Base-by-base conservation (phyloP, 1,139 yeast species). In the Kurtzmaniella quercitrusa region DNA sequence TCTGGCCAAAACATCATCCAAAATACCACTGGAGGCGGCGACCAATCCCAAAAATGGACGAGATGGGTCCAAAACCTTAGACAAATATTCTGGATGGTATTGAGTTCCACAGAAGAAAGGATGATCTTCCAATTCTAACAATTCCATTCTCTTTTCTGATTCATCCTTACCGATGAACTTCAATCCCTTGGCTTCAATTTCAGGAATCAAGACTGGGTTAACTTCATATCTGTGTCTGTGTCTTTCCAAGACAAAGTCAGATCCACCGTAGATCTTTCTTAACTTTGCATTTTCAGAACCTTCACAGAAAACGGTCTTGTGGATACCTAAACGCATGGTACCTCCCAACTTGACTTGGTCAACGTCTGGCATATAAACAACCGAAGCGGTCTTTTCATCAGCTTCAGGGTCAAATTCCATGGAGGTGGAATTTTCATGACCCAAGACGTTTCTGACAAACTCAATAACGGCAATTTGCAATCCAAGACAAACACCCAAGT, bases 191-290 rank as follows among this genome's bases (percentile, higher is more conserved):
- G 65, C 63, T 66, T 93, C 98, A 50, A 91, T 78, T 38, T 70
- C 63, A 11, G 68, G 71, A 50, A 91, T 84, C 57, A 87, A 74
- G 50, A 78, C 78, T 12, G 98, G 98, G 69, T 89, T 93, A 53
- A 93, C 89, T 67, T 93, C 98, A 63, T 94, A 93, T 71, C 99
- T 84, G 67, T 93, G 99, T 74, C 99, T 86, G 65, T 93, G 99
- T 78, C 99, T 88, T 72, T 93, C 99, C 51, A 74, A 74, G 42
- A 91, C 94, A 39, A 76, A 69, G 6, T 71, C 74, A 28, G 78
- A 75, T 46, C 80, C 81, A 44, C 95, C 95, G 63, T 94, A 93
- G 46, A 94, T 76, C 66, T 81, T 78, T 64, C 88, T 82, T 57
- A 93, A 79, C 50, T 73, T 77, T 43, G 93, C 80, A 80, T 82